phyloP scores from a whole-genome alignment of 495 filamentous ascomycete genomes.

The Aspergillus hancockii region DNA sequence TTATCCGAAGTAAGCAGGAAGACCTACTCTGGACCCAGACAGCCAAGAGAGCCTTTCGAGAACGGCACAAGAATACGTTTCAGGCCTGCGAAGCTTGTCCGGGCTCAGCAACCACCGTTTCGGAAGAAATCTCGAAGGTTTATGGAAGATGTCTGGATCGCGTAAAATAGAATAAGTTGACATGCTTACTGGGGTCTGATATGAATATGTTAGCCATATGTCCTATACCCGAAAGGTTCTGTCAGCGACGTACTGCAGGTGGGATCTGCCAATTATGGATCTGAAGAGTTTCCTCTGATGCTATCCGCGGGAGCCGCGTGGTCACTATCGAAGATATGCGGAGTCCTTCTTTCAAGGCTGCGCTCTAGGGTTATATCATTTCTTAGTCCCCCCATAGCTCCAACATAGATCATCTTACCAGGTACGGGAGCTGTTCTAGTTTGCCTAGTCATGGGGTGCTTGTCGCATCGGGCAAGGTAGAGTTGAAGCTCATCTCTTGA shows the following conservation, averaged over 20 bases:
- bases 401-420: constrained; percentile 22
- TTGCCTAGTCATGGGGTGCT: constrained; percentile 12
- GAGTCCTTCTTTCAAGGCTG: constrained; percentile 57
- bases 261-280: constrained; percentile 27
- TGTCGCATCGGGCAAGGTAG: constrained; percentile 15
- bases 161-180: constrained; percentile 37
- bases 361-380: constrained; percentile 31
- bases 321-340: constrained; percentile 47
- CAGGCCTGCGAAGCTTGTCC: constrained; percentile 17
- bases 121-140: constrained; percentile 41
- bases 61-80: constrained; percentile 46
- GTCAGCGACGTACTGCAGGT: constrained; percentile 22
- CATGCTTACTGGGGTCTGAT: constrained; percentile 26
- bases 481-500: constrained; percentile 29
- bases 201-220: neutral
- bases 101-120: constrained; percentile 44
- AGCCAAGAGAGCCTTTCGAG: constrained; percentile 45
- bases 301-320: constrained; percentile 40
- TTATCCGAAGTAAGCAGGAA: neutral
- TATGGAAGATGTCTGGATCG: constrained; percentile 38
- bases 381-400: neutral
- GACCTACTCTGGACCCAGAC: constrained; percentile 48
- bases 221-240: neutral
- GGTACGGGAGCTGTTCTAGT: constrained; percentile 37
- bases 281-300: constrained; percentile 29